phyloP scores from a whole-genome alignment of 164 flowering plant genomes.

The Sextonia rubra region DNA sequence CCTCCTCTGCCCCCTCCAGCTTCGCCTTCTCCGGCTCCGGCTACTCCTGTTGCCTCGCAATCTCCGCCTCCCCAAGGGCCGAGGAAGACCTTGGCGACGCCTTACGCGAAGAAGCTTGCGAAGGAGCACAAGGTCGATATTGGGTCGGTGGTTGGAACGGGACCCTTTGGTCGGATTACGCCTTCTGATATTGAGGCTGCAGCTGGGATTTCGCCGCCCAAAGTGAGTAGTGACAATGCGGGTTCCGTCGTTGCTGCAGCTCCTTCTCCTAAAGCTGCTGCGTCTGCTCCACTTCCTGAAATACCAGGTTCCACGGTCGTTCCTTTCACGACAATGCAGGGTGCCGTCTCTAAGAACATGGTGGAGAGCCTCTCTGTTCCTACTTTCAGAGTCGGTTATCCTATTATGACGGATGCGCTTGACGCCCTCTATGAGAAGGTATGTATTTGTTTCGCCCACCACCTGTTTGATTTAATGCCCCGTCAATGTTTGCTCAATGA shows the following conservation, averaged over 20 bases:
- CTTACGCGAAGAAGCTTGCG: conserved; percentile 84
- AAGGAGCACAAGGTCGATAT: conserved; percentile 88
- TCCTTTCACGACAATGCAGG: conserved; percentile 85
- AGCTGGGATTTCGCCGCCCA: conserved; percentile 57
- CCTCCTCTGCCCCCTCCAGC: conserved; percentile 30
- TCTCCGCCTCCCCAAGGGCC: conserved; percentile 32
- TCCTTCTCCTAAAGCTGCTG: conserved; percentile 22
- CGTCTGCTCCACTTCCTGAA: conserved; percentile 28
- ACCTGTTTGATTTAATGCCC: neutral
- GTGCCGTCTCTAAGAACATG: conserved; percentile 88
- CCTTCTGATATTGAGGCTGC: conserved; percentile 74
- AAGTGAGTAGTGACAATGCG: conserved; percentile 29
- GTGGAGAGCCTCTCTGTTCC: conserved; percentile 85
- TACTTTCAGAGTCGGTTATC: conserved; percentile 85
- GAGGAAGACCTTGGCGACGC: conserved; percentile 64
- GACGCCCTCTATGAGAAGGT: conserved; percentile 87
- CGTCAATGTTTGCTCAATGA: neutral
- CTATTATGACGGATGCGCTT: conserved; percentile 71
- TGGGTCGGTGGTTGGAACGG: conserved; percentile 57
- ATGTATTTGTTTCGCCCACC: neutral
- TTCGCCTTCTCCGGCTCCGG: conserved; percentile 17
- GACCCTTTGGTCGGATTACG: conserved; percentile 79
- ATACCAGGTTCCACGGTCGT: conserved; percentile 61
- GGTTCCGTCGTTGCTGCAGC: conserved; percentile 22
- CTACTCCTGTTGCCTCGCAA: conserved; percentile 18